Evolutionary conservation across 2,329 filamentous ascomycete species (phyloP).

Genomic region (Stachybotrys elegans): DNA sequence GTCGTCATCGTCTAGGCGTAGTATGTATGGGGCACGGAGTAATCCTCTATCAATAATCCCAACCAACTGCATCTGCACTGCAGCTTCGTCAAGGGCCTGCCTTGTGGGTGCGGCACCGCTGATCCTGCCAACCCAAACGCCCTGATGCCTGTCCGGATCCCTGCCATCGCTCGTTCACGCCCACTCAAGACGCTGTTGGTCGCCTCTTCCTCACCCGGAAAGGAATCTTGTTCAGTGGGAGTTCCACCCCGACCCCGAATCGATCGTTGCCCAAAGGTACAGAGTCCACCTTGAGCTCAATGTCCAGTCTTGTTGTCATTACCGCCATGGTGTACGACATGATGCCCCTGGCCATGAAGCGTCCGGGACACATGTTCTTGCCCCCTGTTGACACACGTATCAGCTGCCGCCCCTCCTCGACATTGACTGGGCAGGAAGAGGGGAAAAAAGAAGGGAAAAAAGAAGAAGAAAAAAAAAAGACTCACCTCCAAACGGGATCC

Average conservation of each 20-base stretch:
- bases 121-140: no score
- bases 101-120: no score
- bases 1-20: no score
- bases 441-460: not conserved
- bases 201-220: conserved; percentile 1
- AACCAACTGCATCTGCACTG: no score
- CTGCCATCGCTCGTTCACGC: no score
- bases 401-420: no score
- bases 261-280: not conserved
- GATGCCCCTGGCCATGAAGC: not conserved
- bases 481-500: not conserved
- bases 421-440: no score
- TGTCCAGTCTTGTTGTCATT: not conserved
- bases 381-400: not conserved
- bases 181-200: no score
- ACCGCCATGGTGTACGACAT: not conserved
- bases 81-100: no score
- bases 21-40: no score
- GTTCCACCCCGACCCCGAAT: not conserved
- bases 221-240: not conserved
- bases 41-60: no score
- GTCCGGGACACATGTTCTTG: not conserved
- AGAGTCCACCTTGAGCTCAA: not conserved
- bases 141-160: no score
- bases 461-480: not conserved